phyloP scores from a whole-genome alignment of 305 asterid species.

The Solanum aculeatissimum region DNA sequence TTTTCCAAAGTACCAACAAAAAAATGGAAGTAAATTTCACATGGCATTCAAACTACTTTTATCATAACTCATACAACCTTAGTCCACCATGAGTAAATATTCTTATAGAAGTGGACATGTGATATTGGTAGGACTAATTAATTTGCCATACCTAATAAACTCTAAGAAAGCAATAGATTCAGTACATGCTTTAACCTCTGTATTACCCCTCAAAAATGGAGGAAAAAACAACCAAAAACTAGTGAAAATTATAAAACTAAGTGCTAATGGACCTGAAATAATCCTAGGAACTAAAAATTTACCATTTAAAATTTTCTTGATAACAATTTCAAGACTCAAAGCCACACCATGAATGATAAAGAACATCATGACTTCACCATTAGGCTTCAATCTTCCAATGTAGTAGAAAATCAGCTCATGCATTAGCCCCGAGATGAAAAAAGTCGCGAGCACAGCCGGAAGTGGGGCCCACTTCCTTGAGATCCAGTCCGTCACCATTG shows the following conservation, averaged over 20 bases:
- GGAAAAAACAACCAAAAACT: slow-evolving; percentile 55
- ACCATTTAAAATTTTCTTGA: slow-evolving; percentile 12
- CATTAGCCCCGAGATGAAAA: slow-evolving; percentile 49
- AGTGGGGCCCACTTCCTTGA: slow-evolving; percentile 16
- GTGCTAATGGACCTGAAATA: slow-evolving; percentile 17
- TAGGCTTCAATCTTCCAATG: slow-evolving; percentile 32
- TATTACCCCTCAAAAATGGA: slow-evolving; percentile 26
- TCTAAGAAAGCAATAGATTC: slow-evolving; percentile 33
- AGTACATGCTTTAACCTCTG: slow-evolving; percentile 31
- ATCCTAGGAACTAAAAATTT: slow-evolving; percentile 13
- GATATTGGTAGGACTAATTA: slow-evolving; percentile 21
- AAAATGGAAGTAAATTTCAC: background rate
- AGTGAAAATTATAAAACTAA: slow-evolving; percentile 22
- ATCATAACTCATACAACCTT: background rate
- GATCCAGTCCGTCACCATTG: background rate
- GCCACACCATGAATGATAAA: slow-evolving; percentile 38
- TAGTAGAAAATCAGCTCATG: slow-evolving; percentile 48
- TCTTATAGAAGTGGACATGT: slow-evolving; percentile 20
- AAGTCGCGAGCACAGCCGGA: slow-evolving; percentile 30
- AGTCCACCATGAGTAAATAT: background rate
- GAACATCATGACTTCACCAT: slow-evolving; percentile 23
- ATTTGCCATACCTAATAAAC: slow-evolving; percentile 15
- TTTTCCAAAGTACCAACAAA: background rate
- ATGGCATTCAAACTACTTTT: background rate
- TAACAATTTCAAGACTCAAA: slow-evolving; percentile 12